A percentile compares a stretch with the other conserved stretches of the same genome.
These are phyloP conservation scores for Umbelopsis sp. DNA, from an alignment of 192 early-diverging fungal genomes.

Conservation along the genomic window DNA sequence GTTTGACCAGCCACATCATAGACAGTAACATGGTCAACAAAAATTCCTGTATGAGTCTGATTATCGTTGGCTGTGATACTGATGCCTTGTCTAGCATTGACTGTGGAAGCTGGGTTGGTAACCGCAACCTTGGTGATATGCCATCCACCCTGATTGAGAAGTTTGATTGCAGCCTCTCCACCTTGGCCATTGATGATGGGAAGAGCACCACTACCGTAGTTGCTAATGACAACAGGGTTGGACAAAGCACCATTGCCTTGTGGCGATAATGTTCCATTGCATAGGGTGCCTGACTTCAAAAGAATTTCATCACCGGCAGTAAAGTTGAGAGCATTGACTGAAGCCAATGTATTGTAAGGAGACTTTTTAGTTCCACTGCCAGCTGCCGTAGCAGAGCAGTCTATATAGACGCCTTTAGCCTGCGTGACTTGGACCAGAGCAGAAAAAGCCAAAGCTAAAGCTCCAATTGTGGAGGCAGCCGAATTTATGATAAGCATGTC, in stretches of 20 bases:
- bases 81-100: not conserved
- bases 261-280: constrained; percentile 2
- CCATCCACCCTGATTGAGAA: constrained; percentile 5
- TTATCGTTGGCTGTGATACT: not conserved
- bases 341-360: not conserved
- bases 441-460: not conserved
- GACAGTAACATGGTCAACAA: not conserved
- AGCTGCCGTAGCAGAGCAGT: not conserved
- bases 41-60: not conserved
- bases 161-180: not conserved
- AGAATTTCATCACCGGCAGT: not conserved
- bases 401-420: not conserved
- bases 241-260: not conserved
- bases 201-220: not conserved
- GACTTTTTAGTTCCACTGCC: not conserved
- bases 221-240: not conserved
- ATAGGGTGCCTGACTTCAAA: not conserved
- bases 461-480: not conserved
- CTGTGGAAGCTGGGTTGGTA: not conserved
- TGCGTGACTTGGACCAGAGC: not conserved
- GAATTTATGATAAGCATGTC: not conserved
- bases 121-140: not conserved
- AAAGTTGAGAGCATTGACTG: not conserved
- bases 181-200: not conserved
- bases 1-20: constrained; percentile 6